Evolutionary conservation across 257 asterid genomes (phyloP).

Genomic region (Solanum verrucosum): DNA sequence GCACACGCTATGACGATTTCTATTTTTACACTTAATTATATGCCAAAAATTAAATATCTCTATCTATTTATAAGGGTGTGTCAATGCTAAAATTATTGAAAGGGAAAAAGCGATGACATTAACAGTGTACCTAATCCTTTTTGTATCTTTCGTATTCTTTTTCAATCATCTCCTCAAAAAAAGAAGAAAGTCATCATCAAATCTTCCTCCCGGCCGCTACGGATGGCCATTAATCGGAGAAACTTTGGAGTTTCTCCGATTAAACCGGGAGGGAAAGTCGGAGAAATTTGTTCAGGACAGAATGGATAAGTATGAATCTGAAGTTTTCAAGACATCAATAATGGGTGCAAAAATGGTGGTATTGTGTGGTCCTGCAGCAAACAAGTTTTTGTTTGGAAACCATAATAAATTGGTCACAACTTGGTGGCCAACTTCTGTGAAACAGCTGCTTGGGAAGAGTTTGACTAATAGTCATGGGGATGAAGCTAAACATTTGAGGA

Average conservation of each 20-base stretch:
- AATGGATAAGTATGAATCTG: slow-evolving; percentile 13
- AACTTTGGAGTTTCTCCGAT: slow-evolving; percentile 10
- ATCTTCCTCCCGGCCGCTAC: slow-evolving; percentile 30
- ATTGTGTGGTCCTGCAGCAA: slow-evolving; percentile 31
- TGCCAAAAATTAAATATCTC: background rate
- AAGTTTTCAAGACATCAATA: slow-evolving; percentile 28
- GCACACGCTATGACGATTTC: no score
- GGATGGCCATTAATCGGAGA: slow-evolving; percentile 42
- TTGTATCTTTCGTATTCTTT: background rate
- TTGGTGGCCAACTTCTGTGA: slow-evolving; percentile 77
- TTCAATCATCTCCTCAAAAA: background rate
- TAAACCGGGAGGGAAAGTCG: slow-evolving; percentile 10
- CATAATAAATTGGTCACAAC: slow-evolving; percentile 49
- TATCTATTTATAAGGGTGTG: background rate
- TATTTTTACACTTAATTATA: no score
- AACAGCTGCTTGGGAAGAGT: slow-evolving; percentile 39
- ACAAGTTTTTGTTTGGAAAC: slow-evolving; percentile 59
- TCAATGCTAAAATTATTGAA: background rate
- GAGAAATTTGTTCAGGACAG: slow-evolving; percentile 22
- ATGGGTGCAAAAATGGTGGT: slow-evolving; percentile 31
- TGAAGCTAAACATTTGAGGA: slow-evolving; percentile 50
- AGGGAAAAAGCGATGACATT: background rate
- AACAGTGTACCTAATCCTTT: background rate
- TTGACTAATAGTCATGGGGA: slow-evolving; percentile 36
- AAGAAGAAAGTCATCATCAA: background rate